These are phyloP conservation scores for Penicillium sp. DNA, from an alignment of 2,329 filamentous ascomycete genomes.

Conservation along the genomic window DNA sequence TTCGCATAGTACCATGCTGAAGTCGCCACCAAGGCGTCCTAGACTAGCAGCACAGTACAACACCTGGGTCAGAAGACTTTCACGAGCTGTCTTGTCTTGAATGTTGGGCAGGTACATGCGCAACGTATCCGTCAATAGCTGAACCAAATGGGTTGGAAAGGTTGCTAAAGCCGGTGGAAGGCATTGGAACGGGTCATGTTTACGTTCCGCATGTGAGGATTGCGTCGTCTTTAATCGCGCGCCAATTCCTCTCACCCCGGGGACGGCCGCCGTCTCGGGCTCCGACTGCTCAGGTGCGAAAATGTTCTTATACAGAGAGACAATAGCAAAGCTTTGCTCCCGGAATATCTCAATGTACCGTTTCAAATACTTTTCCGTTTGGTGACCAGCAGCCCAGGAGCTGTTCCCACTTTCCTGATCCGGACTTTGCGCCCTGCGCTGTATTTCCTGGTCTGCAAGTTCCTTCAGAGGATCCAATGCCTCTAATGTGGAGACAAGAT, in stretches of 20 bases:
- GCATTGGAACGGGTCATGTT: slow-evolving; percentile 47
- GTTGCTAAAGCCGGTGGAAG: slow-evolving; percentile 79
- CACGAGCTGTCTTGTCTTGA: slow-evolving; percentile 76
- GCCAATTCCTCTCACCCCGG: slow-evolving; percentile 34
- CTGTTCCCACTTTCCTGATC: slow-evolving; percentile 31
- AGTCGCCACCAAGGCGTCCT: slow-evolving; percentile 88
- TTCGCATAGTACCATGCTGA: slow-evolving; percentile 81
- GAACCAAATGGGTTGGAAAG: slow-evolving; percentile 82
- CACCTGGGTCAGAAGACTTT: slow-evolving; percentile 89
- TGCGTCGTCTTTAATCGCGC: slow-evolving; percentile 31
- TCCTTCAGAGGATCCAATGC: slow-evolving; percentile 85
- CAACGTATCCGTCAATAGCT: slow-evolving; percentile 78
- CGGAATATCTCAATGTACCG: slow-evolving; percentile 96
- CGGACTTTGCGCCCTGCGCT: slow-evolving; percentile 44
- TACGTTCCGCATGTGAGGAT: slow-evolving; percentile 26
- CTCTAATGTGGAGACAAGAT: slow-evolving; percentile 76
- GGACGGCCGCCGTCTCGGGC: slow-evolving; percentile 33
- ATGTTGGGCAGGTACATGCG: slow-evolving; percentile 79
- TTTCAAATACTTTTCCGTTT: slow-evolving; percentile 93
- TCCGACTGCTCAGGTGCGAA: slow-evolving; percentile 66
- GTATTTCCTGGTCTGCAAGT: slow-evolving; percentile 83
- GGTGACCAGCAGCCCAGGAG: slow-evolving; percentile 68
- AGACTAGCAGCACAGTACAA: slow-evolving; percentile 92
- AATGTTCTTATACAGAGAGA: slow-evolving; percentile 92
- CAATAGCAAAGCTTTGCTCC: slow-evolving; percentile 94